Percentiles rank a stretch among this genome's conserved stretches.
phyloP scores from a whole-genome alignment of 257 asterid genomes.

The Solanum ossicruentum region DNA sequence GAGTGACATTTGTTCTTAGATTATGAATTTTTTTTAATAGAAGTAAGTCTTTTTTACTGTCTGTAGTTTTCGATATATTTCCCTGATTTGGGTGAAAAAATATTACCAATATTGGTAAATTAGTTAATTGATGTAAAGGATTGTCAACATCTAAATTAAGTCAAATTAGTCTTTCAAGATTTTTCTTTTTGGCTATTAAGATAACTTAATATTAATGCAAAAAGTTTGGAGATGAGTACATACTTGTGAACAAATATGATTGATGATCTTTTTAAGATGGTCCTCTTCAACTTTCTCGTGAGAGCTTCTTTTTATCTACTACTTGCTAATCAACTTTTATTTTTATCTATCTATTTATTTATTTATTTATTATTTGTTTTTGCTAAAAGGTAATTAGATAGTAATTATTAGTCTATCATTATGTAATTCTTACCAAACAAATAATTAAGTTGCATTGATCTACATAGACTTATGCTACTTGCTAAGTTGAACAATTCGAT shows the following conservation, averaged over 20 bases:
- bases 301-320: slow-evolving; percentile 2
- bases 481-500: not conserved
- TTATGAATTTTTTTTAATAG: not conserved
- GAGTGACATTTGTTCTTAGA: no score
- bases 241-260: not conserved
- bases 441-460: not conserved
- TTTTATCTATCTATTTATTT: not conserved
- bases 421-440: not conserved
- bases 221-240: slow-evolving; percentile 11
- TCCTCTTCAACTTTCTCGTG: slow-evolving; percentile 10
- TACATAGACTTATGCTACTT: not conserved
- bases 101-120: not conserved
- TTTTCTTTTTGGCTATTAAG: not conserved
- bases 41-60: not conserved
- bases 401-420: not conserved
- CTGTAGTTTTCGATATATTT: not conserved
- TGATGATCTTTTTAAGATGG: not conserved
- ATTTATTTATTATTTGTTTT: not conserved
- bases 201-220: slow-evolving; percentile 5
- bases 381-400: not conserved
- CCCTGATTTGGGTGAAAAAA: not conserved
- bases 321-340: not conserved
- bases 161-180: not conserved
- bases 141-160: slow-evolving; percentile 6
- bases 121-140: not conserved